Base-by-base conservation (phyloP, 2,329 filamentous ascomycete genomes). In the Penicillium sp. region DNA sequence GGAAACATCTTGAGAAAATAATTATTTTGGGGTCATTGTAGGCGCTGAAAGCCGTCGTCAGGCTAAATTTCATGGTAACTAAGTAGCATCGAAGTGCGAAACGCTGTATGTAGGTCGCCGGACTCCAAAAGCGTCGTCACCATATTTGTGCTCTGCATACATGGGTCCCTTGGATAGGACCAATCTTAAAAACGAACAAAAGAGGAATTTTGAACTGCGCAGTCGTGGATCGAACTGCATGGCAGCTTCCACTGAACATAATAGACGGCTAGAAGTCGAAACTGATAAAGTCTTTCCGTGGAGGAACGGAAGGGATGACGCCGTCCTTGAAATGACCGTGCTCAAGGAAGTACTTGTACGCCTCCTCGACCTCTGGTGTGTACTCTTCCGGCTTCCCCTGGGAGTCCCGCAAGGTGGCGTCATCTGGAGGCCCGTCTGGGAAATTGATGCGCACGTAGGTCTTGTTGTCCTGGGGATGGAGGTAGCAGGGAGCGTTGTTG, bases 281-380 rank as follows among this genome's bases (percentile, higher is more conserved):
- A 31, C 79, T 76, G 65, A 87, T 88, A 81, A 88, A 94, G 70
- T 94, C 91, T 62, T 86, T 82, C 75, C 88, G 88, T 0, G 93
- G 93, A 20, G 93, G 91, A 48, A 92, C 78, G 67, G 89, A 83
- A 0, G 93, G 93, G 78, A 96, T 89, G 6, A 87, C 69, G 0
- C 88, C 89, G 38, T 86, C 86, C 43, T 84, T 82, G 73, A 96
- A 96, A 35, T 73, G 76, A 0, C 91, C 91, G 20, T 84, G 85
- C 63, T 86, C 81, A 48, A 83, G 79, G 71, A 92, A 87, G 47
- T 83, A 81, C 59, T 81, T 79, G 78, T 93, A 96, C 48, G 86
- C 83, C 39, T 80, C 81, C 69, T 85, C 85, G 41, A 86, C 69
- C 61, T 78, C 76, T 0, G 80, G 78, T 20, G 85, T 83, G 58